Conservation (phyloP, 495 filamentous ascomycete genomes). For the Amphirosellinia nigrospora region DNA sequence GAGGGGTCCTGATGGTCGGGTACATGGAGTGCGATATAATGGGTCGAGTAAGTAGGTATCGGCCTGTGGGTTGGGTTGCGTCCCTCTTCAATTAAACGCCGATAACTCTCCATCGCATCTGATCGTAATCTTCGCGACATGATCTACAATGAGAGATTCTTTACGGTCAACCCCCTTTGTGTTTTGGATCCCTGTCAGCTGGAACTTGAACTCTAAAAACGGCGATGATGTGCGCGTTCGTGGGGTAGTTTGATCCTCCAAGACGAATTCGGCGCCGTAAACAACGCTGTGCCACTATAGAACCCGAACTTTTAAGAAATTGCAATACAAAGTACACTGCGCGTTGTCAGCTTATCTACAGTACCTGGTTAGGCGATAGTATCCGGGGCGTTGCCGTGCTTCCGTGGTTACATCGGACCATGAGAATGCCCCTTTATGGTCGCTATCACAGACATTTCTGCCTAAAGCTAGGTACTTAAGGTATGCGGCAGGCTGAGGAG, state of each 20-base stretch:
- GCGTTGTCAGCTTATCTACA: background rate
- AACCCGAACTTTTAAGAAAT: background rate
- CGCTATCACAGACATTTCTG: background rate
- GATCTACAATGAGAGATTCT: background rate
- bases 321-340: background rate
- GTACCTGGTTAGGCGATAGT: background rate
- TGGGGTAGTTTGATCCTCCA: background rate
- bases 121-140: background rate
- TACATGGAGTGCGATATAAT: background rate
- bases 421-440: background rate
- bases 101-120: background rate
- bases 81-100: background rate
- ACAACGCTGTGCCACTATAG: background rate
- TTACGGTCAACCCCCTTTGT: background rate
- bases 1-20: background rate
- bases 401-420: constrained; percentile 1
- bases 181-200: background rate
- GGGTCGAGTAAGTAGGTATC: background rate
- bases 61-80: background rate
- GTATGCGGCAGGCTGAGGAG: background rate
- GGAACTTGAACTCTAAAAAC: background rate
- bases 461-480: too few relatives aligned
- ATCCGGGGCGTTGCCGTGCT: background rate
- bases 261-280: background rate
- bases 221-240: background rate